Conservation (phyloP, 768 basidiomycete genomes). For the Lentinus brumalis region DNA sequence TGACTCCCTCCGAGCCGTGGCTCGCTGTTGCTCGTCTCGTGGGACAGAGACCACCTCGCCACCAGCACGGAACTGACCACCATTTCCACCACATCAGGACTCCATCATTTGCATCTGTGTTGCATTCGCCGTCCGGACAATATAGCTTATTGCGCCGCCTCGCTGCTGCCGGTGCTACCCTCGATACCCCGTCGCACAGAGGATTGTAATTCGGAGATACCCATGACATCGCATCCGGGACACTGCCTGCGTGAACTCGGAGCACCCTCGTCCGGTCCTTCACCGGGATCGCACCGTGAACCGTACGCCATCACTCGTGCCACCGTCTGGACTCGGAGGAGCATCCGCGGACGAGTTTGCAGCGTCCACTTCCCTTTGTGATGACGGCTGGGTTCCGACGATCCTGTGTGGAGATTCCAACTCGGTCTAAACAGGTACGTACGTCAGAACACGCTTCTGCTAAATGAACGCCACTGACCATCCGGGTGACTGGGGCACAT, state of each 20-base stretch:
- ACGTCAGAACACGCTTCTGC: slow-evolving; percentile 9
- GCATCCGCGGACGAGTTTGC: too few species aligned
- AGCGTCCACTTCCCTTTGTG: not conserved
- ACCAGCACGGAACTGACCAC: slow-evolving; percentile 6
- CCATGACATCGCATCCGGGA: slow-evolving; percentile 12
- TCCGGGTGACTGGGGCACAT: not conserved
- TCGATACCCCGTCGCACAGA: slow-evolving; percentile 22
- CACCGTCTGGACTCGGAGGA: not conserved
- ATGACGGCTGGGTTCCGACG: slow-evolving; percentile 6
- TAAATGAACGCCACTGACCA: slow-evolving; percentile 13
- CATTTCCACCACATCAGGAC: slow-evolving; percentile 49
- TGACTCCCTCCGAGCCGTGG: too few species aligned
- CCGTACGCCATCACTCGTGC: not conserved
- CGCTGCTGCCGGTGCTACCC: slow-evolving; percentile 3
- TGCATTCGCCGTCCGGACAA: slow-evolving; percentile 59
- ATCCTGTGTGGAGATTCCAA: slow-evolving; percentile 7
- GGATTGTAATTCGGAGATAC: slow-evolving; percentile 24
- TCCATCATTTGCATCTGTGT: slow-evolving; percentile 68
- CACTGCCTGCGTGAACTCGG: slow-evolving; percentile 7
- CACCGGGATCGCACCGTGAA: slow-evolving; percentile 8
- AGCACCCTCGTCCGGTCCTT: slow-evolving; percentile 6
- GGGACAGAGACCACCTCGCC: not conserved
- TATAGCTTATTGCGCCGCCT: slow-evolving; percentile 25
- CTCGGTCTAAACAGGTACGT: slow-evolving; percentile 3
- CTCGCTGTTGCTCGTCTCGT: too few species aligned